These are phyloP conservation scores for Populus simonii DNA, from an alignment of 345 rosid genomes.

Conservation along the genomic window DNA sequence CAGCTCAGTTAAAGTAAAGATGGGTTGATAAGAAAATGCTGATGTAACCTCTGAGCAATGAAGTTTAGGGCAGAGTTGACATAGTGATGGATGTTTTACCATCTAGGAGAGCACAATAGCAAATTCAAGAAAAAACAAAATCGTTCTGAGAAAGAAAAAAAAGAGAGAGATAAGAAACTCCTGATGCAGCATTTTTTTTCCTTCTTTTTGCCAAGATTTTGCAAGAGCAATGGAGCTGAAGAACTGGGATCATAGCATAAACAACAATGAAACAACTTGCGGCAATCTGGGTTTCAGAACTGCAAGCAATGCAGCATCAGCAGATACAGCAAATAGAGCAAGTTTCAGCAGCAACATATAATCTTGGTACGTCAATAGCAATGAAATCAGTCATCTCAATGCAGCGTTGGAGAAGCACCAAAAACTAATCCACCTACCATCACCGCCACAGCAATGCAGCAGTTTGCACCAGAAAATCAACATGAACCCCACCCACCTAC, in stretches of 20 bases:
- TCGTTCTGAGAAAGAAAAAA: neutral
- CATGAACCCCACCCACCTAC: conserved; percentile 78
- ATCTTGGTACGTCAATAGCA: neutral
- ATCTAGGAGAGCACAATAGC: neutral
- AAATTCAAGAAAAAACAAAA: neutral
- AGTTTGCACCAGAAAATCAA: neutral
- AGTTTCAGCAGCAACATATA: neutral
- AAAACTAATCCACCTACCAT: neutral
- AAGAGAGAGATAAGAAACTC: neutral
- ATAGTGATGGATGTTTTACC: neutral
- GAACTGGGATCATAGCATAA: neutral
- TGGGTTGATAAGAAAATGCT: no score
- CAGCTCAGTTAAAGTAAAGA: no score
- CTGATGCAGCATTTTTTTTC: neutral
- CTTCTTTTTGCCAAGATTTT: neutral
- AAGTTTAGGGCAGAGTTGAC: neutral
- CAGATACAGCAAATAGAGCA: neutral
- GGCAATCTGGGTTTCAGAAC: neutral
- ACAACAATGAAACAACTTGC: neutral
- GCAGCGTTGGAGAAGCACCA: neutral
- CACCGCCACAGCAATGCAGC: neutral
- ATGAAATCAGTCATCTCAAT: neutral
- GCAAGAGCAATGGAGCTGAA: neutral
- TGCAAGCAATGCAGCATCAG: neutral
- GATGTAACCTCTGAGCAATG: neutral